Conservation (phyloP, 305 asterid genomes). For the Fraxinus angustifolia region DNA sequence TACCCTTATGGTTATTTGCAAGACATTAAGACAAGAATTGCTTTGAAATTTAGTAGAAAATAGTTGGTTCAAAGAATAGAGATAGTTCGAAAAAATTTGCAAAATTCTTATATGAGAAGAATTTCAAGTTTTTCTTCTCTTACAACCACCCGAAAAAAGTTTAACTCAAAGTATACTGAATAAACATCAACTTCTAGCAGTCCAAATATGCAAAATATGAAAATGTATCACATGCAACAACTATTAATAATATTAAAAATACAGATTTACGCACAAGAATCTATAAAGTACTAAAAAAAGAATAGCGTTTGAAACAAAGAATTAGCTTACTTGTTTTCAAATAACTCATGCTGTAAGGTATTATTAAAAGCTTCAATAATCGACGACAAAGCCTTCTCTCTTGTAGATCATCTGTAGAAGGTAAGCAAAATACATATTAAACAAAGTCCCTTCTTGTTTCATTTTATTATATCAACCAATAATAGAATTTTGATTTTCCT, state of each 20-base stretch:
- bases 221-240: no score
- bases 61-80: no score
- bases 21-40: no score
- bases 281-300: neutral
- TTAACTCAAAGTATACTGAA: neutral
- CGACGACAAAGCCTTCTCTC: slow-evolving; percentile 75
- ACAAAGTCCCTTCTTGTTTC: neutral
- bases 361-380: slow-evolving; percentile 67
- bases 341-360: slow-evolving; percentile 62
- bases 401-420: slow-evolving; percentile 69
- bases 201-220: neutral
- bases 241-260: neutral
- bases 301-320: slow-evolving; percentile 1
- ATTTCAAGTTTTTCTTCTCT: neutral
- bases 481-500: slow-evolving; percentile 20
- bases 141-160: neutral
- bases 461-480: slow-evolving; percentile 23
- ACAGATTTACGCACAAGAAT: neutral
- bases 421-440: slow-evolving; percentile 1
- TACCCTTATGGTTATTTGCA: no score
- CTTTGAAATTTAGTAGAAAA: no score
- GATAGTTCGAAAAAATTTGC: no score
- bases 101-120: no score
- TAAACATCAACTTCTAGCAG: neutral
- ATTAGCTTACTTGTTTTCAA: slow-evolving; percentile 65